These are phyloP conservation scores for Bipolaris gigantea DNA, from an alignment of 2,329 filamentous ascomycete genomes.

Conservation along the genomic window DNA sequence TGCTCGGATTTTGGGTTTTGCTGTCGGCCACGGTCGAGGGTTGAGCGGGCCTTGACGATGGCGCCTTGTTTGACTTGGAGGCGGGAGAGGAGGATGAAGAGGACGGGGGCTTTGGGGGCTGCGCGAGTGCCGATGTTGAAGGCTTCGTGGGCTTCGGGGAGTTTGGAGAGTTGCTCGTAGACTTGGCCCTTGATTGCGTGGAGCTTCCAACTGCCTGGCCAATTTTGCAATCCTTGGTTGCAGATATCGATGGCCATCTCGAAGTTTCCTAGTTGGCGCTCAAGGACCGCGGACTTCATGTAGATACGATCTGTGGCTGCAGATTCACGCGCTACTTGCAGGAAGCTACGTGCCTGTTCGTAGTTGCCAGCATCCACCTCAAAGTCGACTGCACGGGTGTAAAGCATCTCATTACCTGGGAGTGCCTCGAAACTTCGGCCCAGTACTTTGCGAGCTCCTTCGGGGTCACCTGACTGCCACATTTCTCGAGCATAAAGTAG, in stretches of 20 bases:
- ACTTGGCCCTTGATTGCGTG: constrained; percentile 99
- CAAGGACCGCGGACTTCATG: constrained; percentile 94
- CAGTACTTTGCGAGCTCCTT: constrained; percentile 82
- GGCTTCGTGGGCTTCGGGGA: constrained; percentile 84
- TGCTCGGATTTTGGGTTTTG: constrained; percentile 82
- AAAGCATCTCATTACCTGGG: constrained; percentile 96
- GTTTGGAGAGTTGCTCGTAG: constrained; percentile 80
- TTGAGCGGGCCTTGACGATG: constrained; percentile 87
- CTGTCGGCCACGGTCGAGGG: constrained; percentile 87
- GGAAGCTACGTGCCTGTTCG: constrained; percentile 78
- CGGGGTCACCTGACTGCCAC: constrained; percentile 83
- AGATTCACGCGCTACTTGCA: constrained; percentile 80
- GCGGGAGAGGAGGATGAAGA: constrained; percentile 87
- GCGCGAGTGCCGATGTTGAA: constrained; percentile 87
- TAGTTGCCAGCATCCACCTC: constrained; percentile 87
- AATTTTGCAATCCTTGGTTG: constrained; percentile 81
- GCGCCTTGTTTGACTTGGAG: constrained; percentile 84
- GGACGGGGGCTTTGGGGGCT: constrained; percentile 77
- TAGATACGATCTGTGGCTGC: constrained; percentile 95
- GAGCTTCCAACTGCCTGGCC: constrained; percentile 82
- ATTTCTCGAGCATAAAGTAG: constrained; percentile 95
- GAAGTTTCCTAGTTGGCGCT: constrained; percentile 77
- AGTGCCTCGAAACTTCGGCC: constrained; percentile 92
- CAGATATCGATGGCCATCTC: constrained; percentile 85
- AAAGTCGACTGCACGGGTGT: constrained; percentile 92